Evolutionary conservation across 176 grass and related monocot species (phyloP), one percentile per base, ranked within the genome.

Genomic region (Oryza longistaminata): DNA sequence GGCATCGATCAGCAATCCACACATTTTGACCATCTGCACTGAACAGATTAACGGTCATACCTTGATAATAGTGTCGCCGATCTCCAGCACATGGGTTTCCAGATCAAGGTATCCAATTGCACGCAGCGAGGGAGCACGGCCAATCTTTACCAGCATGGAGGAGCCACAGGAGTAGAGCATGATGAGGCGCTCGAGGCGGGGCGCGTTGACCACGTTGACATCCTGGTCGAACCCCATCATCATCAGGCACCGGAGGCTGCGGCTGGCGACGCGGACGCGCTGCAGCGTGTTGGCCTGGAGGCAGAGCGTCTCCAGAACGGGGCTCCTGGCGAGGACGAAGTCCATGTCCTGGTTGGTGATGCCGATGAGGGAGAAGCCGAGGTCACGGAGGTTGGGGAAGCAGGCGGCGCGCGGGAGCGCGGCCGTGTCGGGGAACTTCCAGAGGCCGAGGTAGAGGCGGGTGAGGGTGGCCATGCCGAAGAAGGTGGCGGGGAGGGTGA

Each of bases 331-430:
- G 68, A 86, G 76, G 84, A 86, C 6, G 42, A 86, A 73, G 9
- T 73, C 42, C 27, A 80, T 50, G 68, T 80, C 68, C 19, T 6
- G 3, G 42, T n/a, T 13, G 11, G 39, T 3, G 14, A 86, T 73
- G 27, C 3, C 13, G 13, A 79, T 44, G 39, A 19, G 21, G 29
- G 49, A 88, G 52, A 77, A 66, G 29, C 68, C 74, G 50, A 88
- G 86, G 66, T 88, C 80, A 26, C 15, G 15, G 74, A 88, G 74
- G 73, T 40, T 7, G 0, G 86, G 67, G 80, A 88, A 78, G 24
- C 76, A 58, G 21, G 22, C 58, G 44, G 37, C 58, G 1, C 79
- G 55, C n/a, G 80, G 80, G 27, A 77, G 86, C 14, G 3, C 24
- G 4, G 40, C 15, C 2, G 73, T 88, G 80, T 40, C 37, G 1